These are phyloP conservation scores for Eucalyptus pauciflora DNA, from an alignment of 345 rosid genomes.

Conservation along the genomic window DNA sequence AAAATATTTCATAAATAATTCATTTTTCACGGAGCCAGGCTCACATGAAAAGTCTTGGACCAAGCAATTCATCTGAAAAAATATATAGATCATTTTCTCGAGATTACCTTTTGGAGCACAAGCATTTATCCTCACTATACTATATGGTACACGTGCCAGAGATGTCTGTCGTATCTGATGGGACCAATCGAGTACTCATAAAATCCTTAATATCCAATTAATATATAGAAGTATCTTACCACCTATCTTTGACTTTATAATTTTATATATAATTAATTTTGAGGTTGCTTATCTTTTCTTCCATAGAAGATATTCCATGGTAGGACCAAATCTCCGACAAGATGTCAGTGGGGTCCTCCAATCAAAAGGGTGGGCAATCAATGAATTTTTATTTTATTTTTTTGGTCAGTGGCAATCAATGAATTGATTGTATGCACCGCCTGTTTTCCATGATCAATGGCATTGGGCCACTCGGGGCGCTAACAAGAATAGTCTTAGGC, in stretches of 20 bases:
- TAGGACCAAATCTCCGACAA: not conserved
- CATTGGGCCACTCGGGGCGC: not conserved
- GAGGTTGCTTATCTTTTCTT: not conserved
- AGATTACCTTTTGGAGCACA: not conserved
- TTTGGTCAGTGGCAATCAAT: not conserved
- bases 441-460: not conserved
- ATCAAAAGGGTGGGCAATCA: not conserved
- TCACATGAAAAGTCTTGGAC: not conserved
- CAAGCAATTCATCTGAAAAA: not conserved
- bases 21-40: fast-evolving
- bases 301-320: not conserved
- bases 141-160: no score
- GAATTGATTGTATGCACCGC: not conserved
- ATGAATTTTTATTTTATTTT: not conserved
- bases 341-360: not conserved
- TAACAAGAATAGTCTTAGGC: not conserved
- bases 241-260: not conserved
- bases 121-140: fast-evolving
- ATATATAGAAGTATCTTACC: no score
- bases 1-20: no score
- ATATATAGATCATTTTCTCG: not conserved
- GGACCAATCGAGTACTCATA: not conserved
- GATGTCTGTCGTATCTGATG: no score
- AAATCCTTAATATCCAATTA: not conserved
- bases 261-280: not conserved